Conservation (phyloP, 2,329 filamentous ascomycete genomes). For the Claviceps paspali region DNA sequence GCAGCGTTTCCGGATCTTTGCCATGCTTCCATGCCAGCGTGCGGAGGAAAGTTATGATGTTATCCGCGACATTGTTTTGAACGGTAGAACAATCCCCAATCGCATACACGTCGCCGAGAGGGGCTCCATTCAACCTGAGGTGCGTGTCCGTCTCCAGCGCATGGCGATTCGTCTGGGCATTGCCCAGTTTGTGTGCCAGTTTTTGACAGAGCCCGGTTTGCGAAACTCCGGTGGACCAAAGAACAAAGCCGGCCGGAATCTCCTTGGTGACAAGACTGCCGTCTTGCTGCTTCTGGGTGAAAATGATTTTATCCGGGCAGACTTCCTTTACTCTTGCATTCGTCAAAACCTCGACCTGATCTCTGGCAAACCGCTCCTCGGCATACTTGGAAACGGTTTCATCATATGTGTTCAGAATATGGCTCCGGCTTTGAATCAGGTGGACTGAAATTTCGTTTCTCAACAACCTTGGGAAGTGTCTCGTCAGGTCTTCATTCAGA, state of each 20-base stretch:
- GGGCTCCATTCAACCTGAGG: slow-evolving; percentile 74
- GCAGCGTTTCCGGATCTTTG: slow-evolving; percentile 74
- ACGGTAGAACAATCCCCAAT: slow-evolving; percentile 94
- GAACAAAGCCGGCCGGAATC: slow-evolving; percentile 85
- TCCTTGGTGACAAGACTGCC: slow-evolving; percentile 75
- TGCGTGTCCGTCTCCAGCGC: slow-evolving; percentile 92
- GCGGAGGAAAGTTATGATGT: slow-evolving; percentile 80
- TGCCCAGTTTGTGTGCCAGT: slow-evolving; percentile 60
- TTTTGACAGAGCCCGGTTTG: slow-evolving; percentile 69
- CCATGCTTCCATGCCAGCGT: slow-evolving; percentile 84
- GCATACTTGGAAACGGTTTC: slow-evolving; percentile 87
- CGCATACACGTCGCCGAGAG: slow-evolving; percentile 87
- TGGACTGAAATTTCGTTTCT: slow-evolving; percentile 97
- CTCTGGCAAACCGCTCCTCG: slow-evolving; percentile 77
- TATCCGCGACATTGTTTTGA: slow-evolving; percentile 89
- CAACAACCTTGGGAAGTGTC: slow-evolving; percentile 74
- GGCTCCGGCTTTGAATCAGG: slow-evolving; percentile 82
- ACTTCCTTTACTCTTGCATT: slow-evolving; percentile 92
- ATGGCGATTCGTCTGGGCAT: slow-evolving; percentile 70
- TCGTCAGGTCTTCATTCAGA: slow-evolving; percentile 81
- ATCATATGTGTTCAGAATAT: slow-evolving; percentile 97
- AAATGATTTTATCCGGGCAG: slow-evolving; percentile 66
- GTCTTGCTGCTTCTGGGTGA: slow-evolving; percentile 64
- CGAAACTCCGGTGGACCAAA: slow-evolving; percentile 93
- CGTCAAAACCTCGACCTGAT: slow-evolving; percentile 80